Evolutionary conservation across 805 yeast species (phyloP).

Genomic region (Diddensiella transvaalensis): DNA sequence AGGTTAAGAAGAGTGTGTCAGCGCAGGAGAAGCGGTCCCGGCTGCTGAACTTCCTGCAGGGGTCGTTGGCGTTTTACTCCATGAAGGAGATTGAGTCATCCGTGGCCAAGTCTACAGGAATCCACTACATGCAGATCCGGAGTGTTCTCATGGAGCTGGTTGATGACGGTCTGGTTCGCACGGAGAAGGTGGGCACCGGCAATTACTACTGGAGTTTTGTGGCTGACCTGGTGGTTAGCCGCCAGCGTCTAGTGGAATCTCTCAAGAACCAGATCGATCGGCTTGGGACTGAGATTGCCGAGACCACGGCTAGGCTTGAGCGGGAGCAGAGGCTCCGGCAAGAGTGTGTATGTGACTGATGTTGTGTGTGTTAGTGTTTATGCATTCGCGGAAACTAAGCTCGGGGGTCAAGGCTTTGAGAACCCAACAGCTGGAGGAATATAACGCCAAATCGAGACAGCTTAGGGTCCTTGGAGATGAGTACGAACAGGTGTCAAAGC

Average conservation of each 20-base stretch:
- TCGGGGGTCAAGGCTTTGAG: too few species aligned
- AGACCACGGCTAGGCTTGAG: not conserved
- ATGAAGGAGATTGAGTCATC: constrained; percentile 49
- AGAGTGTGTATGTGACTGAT: too few species aligned
- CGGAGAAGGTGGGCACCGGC: constrained; percentile 53
- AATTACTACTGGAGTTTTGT: constrained; percentile 50
- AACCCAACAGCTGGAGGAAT: not conserved
- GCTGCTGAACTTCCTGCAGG: constrained; percentile 11
- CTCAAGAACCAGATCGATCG: not conserved
- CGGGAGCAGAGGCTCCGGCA: too few species aligned
- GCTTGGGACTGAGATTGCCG: not conserved
- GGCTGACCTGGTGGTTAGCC: not conserved
- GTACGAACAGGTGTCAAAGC: not conserved
- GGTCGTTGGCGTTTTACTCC: constrained; percentile 20
- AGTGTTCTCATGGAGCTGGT: constrained; percentile 44
- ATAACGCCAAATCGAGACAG: not conserved
- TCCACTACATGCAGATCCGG: constrained; percentile 53
- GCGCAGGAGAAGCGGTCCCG: not conserved
- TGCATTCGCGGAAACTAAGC: too few species aligned
- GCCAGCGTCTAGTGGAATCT: not conserved
- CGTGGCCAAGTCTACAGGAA: constrained; percentile 46
- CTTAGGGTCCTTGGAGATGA: not conserved
- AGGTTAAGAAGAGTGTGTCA: not conserved
- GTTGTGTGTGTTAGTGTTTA: too few species aligned
- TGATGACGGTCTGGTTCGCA: constrained; percentile 48